These are phyloP conservation scores for Kodamaea fukazawae DNA, from an alignment of 805 yeast genomes.

Conservation along the genomic window DNA sequence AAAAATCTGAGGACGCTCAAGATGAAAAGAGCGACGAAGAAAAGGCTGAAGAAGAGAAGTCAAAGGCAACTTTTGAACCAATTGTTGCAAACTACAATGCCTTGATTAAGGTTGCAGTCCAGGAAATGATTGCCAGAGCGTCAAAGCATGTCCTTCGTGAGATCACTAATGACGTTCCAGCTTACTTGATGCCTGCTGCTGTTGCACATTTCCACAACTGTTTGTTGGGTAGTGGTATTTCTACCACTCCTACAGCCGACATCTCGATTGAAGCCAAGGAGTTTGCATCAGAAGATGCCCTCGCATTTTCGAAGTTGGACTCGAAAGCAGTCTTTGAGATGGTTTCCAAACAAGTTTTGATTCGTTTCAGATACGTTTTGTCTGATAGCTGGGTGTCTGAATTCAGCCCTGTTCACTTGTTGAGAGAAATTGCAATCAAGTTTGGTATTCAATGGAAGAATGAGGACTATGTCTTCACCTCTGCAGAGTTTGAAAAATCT, in stretches of 20 bases:
- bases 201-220: conserved; percentile 72
- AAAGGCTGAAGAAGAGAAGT: conserved; percentile 20
- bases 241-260: conserved; percentile 36
- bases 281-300: conserved; percentile 42
- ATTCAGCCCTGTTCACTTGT: conserved; percentile 42
- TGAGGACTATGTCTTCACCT: conserved; percentile 47
- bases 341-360: conserved; percentile 51
- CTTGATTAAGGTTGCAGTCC: conserved; percentile 46
- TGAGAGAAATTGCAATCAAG: conserved; percentile 71
- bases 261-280: conserved; percentile 39
- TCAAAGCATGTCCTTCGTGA: conserved; percentile 69
- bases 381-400: conserved; percentile 46
- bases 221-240: conserved; percentile 54
- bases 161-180: conserved; percentile 45
- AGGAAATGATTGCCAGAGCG: conserved; percentile 79
- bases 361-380: conserved; percentile 63
- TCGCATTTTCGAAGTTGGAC: conserved; percentile 45
- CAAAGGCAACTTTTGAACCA: conserved; percentile 43
- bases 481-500: conserved; percentile 27
- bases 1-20: conserved; percentile 9
- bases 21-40: no score
- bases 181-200: conserved; percentile 53
- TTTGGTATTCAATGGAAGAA: conserved; percentile 85
- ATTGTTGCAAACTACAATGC: conserved; percentile 42
- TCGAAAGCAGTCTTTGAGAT: conserved; percentile 42